Evolutionary conservation across 768 basidiomycete genomes (phyloP).

Genomic region (Tricholoma bakamatsutake): DNA sequence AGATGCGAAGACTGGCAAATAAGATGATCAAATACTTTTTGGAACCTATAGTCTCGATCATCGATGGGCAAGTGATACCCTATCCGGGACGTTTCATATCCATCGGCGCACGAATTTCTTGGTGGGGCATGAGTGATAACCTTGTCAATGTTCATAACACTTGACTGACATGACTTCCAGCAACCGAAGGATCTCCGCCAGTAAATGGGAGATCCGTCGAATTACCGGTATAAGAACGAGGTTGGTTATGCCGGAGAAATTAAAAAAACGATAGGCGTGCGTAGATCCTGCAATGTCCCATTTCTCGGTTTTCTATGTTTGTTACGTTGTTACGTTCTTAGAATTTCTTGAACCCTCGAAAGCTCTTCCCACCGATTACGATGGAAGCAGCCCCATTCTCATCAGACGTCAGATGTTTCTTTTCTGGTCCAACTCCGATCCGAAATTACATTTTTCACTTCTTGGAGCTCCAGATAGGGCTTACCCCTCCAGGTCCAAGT

Average conservation of each 20-base stretch:
- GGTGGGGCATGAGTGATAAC: background rate
- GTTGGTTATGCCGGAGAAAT: background rate
- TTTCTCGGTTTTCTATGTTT: background rate
- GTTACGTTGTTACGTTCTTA: background rate
- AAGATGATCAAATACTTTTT: slow-evolving; percentile 3
- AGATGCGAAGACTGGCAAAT: background rate
- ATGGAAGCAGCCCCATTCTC: background rate
- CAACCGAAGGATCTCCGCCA: slow-evolving; percentile 15
- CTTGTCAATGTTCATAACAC: background rate
- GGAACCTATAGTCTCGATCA: slow-evolving; percentile 5
- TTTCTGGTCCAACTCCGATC: background rate
- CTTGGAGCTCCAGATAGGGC: background rate
- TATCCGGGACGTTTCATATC: slow-evolving; percentile 10
- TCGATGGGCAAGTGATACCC: slow-evolving; percentile 6
- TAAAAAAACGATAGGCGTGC: background rate
- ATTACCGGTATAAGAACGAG: background rate
- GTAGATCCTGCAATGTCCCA: background rate
- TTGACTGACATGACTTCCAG: slow-evolving; percentile 9
- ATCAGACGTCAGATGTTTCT: background rate
- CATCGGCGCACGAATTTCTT: slow-evolving; percentile 7
- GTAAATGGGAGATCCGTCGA: slow-evolving; percentile 5
- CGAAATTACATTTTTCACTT: background rate
- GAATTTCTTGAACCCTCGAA: background rate
- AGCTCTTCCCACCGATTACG: background rate
- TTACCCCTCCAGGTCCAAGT: slow-evolving; percentile 1